Evolutionary conservation across 148 eudicot genomes (phyloP), one percentile per base, ranked within the genome.

Genomic region (Talinum fruticosum): DNA sequence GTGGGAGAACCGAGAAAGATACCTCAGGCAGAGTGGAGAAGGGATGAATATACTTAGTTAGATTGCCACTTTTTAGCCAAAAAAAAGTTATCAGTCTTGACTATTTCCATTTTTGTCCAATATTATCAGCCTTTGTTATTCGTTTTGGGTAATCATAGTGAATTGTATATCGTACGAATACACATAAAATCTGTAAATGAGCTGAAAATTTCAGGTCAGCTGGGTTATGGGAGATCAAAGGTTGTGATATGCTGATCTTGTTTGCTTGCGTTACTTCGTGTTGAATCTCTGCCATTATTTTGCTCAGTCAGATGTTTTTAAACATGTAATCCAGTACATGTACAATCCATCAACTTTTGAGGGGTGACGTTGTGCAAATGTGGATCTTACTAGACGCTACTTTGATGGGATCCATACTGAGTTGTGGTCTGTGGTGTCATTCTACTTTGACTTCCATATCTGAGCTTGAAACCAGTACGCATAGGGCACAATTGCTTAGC

Each of bases 151-250:
- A 41, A 47, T 51, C 66, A 38, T 32, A 41, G 24, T 53, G 69
- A 34, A 26, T 69, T 47, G 71, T 77, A 66, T 54, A 77, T 62
- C 71, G 30, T 49, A 67, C 68, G 2, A 74, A 49, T 33, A 69
- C 57, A 37, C 26, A 26, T 51, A 47, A 18, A 74, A 57, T 68
- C 32, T 82, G 79, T 82, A 78, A 78, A 82, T 82, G 82, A 82
- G 74, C 45, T 74, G 35, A 37, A 36, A 54, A 16, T 35, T 53
- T 23, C 29, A 37, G 15, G 38, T 64, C 38, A 35, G 34, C 28
- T 71, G 10, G 71, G 72, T 21, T 29, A 47, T 29, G 59, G 15
- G 68, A 75, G 26, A 16, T 0, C 32, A 8, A 33, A 21, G 21
- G 24, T 49, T 30, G 64, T 29, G 23, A 32, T 47, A 33, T 32